Evolutionary conservation across 2,329 filamentous ascomycete species (phyloP), one percentile per base, ranked within the genome.

Genomic region (Aspergillus quadrilineatus): DNA sequence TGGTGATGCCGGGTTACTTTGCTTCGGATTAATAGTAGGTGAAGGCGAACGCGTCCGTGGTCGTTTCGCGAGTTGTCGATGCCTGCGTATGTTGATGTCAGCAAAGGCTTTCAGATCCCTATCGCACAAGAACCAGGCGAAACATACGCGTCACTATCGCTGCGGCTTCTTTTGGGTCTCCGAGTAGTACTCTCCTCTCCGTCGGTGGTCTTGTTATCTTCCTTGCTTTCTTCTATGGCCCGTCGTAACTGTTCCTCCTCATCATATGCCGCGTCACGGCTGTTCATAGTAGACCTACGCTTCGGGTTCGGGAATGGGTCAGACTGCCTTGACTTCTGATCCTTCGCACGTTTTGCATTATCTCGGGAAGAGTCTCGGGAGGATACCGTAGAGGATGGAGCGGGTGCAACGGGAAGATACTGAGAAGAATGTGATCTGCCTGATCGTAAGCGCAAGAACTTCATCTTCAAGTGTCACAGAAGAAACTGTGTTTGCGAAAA

Each of bases 201-300:
- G 34, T 80, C 79, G 10, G 32, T 51, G 17, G 79, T 74, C 47
- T 81, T 79, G 9, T 82, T 85, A 43, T 95, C 90, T 68, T 90
- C 88, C 75, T 92, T 97, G 78, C 94, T 99, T 60, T 95, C 92
- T 73, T 97, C 93, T 65, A 99, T 92, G 30, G 93, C 94, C 63
- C 89, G 85, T 53, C 92, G 85, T 39, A 99, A 75, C 67, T 92
- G 87, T 71, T 95, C 91, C 65, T 96, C 92, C 74, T 99, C 94
- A 63, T 97, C 92, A 66, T 97, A 97, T 22, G 92, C 93, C 42
- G 93, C 92, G 72, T 92, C 89, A 60, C 93, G 86, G 72, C 94
- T 99, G 70, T 97, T 96, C 91, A 97, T 97, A 6, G 94, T 99
- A 17, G 92, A 96, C 29, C 94, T 85, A 58, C 94, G 85, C 73